Conservation (phyloP, 306 rosid species). For the Senna tora region DNA sequence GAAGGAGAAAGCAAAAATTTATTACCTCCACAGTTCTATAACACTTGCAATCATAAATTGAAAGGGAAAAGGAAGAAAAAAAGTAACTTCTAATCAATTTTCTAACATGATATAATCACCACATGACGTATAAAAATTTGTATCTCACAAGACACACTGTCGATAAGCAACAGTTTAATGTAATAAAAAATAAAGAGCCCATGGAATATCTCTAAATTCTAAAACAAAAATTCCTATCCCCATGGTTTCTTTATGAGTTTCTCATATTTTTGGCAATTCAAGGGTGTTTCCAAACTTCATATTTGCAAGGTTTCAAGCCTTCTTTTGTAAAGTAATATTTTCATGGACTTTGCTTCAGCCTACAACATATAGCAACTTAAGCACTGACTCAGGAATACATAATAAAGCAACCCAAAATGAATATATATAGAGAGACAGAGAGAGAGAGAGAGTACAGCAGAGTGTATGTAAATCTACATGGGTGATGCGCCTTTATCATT, state of each 20-base stretch:
- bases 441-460: too few relatives aligned
- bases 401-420: too few relatives aligned
- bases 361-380: not conserved
- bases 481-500: not conserved
- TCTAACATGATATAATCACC: constrained; percentile 5
- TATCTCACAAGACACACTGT: not conserved
- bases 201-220: not conserved
- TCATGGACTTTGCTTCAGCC: not conserved
- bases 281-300: not conserved
- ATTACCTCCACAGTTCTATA: not conserved
- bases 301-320: not conserved
- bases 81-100: not conserved
- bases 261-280: not conserved
- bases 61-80: not conserved
- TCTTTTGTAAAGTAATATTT: not conserved
- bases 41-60: not conserved
- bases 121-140: constrained; percentile 1
- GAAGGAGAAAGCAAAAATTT: constrained; percentile 26
- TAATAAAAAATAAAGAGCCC: not conserved
- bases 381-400: not conserved
- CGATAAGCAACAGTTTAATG: not conserved
- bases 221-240: not conserved
- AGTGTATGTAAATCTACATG: too few relatives aligned
- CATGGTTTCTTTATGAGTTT: not conserved
- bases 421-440: too few relatives aligned